A percentile compares a stretch with the other conserved stretches of the same genome.
These are phyloP conservation scores for Crithidia expoeki DNA, from an alignment of 208 protist genomes.

Conservation along the genomic window DNA sequence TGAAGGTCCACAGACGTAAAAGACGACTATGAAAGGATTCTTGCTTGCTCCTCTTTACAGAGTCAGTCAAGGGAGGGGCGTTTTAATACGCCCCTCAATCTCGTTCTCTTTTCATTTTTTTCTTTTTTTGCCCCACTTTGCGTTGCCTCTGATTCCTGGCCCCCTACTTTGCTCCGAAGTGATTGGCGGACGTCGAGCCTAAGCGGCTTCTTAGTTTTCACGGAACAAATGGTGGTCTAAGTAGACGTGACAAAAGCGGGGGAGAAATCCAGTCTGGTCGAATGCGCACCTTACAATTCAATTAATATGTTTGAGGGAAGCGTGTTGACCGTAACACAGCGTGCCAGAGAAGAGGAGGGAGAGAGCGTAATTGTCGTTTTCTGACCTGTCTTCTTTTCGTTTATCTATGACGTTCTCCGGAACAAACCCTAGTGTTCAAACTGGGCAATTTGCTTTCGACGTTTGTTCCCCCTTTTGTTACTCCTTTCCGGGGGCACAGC, in stretches of 20 bases:
- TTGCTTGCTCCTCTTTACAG: too few relatives aligned
- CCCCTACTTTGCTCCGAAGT: too few relatives aligned
- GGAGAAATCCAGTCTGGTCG: slow-evolving; percentile 8
- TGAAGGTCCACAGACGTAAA: slow-evolving; percentile 14
- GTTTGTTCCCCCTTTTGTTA: slow-evolving; percentile 7
- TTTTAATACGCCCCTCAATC: too few relatives aligned
- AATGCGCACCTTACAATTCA: not conserved
- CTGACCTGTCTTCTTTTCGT: slow-evolving; percentile 8
- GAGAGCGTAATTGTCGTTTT: not conserved
- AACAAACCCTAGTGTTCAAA: slow-evolving; percentile 24
- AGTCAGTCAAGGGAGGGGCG: too few relatives aligned
- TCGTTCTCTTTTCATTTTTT: not conserved
- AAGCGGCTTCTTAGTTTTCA: too few relatives aligned
- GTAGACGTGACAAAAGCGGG: not conserved
- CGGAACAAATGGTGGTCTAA: not conserved
- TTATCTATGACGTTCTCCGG: slow-evolving; percentile 21
- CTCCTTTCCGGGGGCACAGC: too few relatives aligned
- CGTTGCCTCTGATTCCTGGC: too few relatives aligned
- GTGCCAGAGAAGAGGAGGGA: not conserved
- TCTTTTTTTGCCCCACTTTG: not conserved
- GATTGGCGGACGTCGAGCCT: too few relatives aligned
- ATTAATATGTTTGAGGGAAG: not conserved
- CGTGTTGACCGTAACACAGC: not conserved
- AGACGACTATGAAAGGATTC: too few relatives aligned
- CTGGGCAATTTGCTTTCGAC: not conserved